Percentiles rank a stretch among this genome's conserved stretches.
These are phyloP conservation scores for Globisporangium heterothallicum DNA, from an alignment of 352 stramenopile species.

Conservation along the genomic window DNA sequence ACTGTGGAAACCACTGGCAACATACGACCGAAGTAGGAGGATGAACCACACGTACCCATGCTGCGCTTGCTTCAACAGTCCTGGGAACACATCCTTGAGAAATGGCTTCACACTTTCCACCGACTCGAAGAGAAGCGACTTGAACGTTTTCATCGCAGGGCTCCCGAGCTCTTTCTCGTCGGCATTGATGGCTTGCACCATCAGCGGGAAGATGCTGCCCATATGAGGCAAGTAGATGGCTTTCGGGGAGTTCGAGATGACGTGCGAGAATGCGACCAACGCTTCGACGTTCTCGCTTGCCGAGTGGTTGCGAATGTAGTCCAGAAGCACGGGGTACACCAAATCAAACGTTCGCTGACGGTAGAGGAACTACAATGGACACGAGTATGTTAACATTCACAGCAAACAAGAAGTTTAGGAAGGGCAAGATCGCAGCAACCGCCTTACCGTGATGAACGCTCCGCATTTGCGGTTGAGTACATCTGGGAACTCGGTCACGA, in stretches of 20 bases:
- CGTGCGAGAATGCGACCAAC: constrained; percentile 70
- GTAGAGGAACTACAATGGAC: constrained; percentile 56
- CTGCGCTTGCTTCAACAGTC: constrained; percentile 78
- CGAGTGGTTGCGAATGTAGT: constrained; percentile 47
- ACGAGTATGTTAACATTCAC: neutral
- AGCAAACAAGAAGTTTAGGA: too few species aligned
- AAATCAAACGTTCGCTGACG: constrained; percentile 77
- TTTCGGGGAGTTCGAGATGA: constrained; percentile 79
- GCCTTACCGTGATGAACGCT: constrained; percentile 66
- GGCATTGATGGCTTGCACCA: constrained; percentile 78
- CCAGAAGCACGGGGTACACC: constrained; percentile 63
- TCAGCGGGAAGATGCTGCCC: constrained; percentile 74
- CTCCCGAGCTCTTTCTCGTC: constrained; percentile 66
- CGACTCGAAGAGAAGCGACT: constrained; percentile 66
- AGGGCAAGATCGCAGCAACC: neutral
- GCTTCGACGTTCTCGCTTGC: constrained; percentile 46
- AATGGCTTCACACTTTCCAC: constrained; percentile 79
- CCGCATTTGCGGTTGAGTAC: constrained; percentile 83
- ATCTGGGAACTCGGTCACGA: constrained; percentile 73
- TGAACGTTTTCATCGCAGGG: constrained; percentile 76
- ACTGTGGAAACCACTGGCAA: neutral
- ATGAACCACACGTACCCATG: constrained; percentile 70
- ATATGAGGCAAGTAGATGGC: constrained; percentile 73
- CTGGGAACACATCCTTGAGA: constrained; percentile 80
- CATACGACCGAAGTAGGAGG: too few species aligned